phyloP scores from a whole-genome alignment of 352 stramenopile species.

The Thalassiosira exigua region DNA sequence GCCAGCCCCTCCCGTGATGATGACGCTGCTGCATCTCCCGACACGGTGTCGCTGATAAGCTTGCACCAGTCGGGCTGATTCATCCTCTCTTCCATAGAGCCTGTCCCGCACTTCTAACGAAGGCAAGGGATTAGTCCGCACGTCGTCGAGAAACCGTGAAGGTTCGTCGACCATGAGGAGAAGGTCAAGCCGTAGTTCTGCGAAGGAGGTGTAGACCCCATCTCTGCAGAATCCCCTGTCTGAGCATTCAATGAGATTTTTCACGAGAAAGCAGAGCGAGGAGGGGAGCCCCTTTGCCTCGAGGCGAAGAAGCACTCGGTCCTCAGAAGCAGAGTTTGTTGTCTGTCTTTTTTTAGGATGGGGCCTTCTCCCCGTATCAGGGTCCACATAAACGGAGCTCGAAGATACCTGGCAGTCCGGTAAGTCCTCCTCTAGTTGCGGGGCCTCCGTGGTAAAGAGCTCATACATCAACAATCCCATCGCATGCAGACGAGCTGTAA shows the following conservation, averaged over 20 bases:
- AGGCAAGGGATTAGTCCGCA: conserved; percentile 10
- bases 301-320: neutral
- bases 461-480: conserved; percentile 20
- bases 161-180: conserved; percentile 19
- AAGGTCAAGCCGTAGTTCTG: conserved; percentile 18
- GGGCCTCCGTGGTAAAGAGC: too few relatives aligned
- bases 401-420: too few relatives aligned
- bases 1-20: conserved; percentile 4
- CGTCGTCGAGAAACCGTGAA: conserved; percentile 20
- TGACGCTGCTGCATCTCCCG: neutral
- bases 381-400: too few relatives aligned
- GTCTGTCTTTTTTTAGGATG: neutral
- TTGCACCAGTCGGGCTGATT: neutral
- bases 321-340: neutral
- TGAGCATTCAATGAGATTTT: conserved; percentile 36
- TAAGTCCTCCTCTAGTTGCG: too few relatives aligned
- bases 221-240: conserved; percentile 9
- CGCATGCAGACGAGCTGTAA: neutral
- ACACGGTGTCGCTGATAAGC: neutral
- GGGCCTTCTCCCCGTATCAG: neutral
- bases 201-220: conserved; percentile 32
- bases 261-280: conserved; percentile 5
- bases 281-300: neutral
- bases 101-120: conserved; percentile 1
- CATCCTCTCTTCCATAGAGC: conserved; percentile 16